Conservation (phyloP, 371 early-diverging fungal genomes). For the Mortierella sp. region DNA sequence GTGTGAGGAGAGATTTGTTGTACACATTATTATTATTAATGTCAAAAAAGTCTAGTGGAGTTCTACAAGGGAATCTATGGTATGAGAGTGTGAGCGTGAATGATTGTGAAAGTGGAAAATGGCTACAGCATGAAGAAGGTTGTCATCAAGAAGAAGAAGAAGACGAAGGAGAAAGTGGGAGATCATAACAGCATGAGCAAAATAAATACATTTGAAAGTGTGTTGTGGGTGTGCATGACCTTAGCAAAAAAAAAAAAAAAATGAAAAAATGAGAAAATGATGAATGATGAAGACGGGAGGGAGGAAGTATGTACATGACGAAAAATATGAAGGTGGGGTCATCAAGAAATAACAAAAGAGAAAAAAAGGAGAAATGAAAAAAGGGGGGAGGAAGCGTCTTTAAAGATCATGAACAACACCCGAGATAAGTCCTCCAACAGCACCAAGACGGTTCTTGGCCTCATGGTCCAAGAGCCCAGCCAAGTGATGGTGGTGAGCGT, state of each 20-base stretch:
- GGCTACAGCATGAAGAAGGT: not conserved
- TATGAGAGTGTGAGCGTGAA: not conserved
- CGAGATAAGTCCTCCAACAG: slow-evolving; percentile 21
- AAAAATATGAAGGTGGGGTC: not conserved
- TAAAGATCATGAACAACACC: slow-evolving; percentile 27
- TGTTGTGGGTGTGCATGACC: slow-evolving; percentile 13
- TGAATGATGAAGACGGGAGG: not conserved
- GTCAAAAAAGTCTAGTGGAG: not conserved
- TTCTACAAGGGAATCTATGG: slow-evolving; percentile 1
- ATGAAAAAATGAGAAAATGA: not conserved
- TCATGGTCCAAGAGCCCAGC: slow-evolving; percentile 36
- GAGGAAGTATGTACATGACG: slow-evolving; percentile 13
- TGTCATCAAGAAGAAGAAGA: not conserved
- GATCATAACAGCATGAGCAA: not conserved
- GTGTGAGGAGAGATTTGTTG: not conserved
- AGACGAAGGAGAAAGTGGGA: not conserved
- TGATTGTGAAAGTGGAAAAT: not conserved
- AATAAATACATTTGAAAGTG: not conserved
- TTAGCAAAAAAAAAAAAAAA: not conserved
- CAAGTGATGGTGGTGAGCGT: slow-evolving; percentile 16
- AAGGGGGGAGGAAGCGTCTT: slow-evolving; percentile 10
- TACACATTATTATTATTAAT: not conserved
- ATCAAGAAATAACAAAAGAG: slow-evolving; percentile 10
- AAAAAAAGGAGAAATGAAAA: too few relatives aligned
- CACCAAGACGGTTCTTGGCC: slow-evolving; percentile 26